Base-by-base conservation (phyloP, 2,329 filamentous ascomycete genomes). In the Colletotrichum costaricense region DNA sequence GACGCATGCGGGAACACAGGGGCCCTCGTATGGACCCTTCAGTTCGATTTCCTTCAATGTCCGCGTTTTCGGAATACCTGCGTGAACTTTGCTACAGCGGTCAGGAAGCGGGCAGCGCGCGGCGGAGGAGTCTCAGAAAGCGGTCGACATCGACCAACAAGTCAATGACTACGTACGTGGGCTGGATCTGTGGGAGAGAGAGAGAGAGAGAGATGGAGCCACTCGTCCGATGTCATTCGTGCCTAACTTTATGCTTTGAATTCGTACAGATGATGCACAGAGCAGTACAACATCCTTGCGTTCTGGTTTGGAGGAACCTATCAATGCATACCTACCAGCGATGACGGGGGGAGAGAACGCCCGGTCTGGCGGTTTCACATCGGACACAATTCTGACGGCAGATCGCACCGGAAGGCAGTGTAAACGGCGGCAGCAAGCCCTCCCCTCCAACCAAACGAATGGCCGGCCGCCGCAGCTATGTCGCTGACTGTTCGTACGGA, bases 321-420 rank as follows among this genome's bases (percentile, higher is more conserved):
- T 33, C 30, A 33, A 33, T 33, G 30, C 30, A 9, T 33, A 33
- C 30, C 9, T 12, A 55, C 57, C 38, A n/a, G 30, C 30, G 30
- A 55, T 14, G 19, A 46, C 42, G 42, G 38, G 49, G 57, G 30
- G 30, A 35, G 33, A 57, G 38, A 68, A 38, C 38, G 19, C 24
- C 33, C 54, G 33, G n/a, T 33, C 60, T 56, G 26, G 24, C 22
- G 22, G 67, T 70, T 70, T 70, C 70, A 70, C 22, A 65, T 57
- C 67, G 60, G 70, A 73, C 59, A 70, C 70, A 65, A 57, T 46
- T 35, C n/a, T 55, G n/a, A 69, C 69, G 46, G 52, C 69, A 69
- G 69, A 64, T 60, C 19, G 22, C 49, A 49, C 69, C 35, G 56
- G 46, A 38, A 57, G 67, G 67, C 28, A 28, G 67, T 70, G 67